phyloP scores from a whole-genome alignment of 306 rosid genomes.

The Trifolium dubium region DNA sequence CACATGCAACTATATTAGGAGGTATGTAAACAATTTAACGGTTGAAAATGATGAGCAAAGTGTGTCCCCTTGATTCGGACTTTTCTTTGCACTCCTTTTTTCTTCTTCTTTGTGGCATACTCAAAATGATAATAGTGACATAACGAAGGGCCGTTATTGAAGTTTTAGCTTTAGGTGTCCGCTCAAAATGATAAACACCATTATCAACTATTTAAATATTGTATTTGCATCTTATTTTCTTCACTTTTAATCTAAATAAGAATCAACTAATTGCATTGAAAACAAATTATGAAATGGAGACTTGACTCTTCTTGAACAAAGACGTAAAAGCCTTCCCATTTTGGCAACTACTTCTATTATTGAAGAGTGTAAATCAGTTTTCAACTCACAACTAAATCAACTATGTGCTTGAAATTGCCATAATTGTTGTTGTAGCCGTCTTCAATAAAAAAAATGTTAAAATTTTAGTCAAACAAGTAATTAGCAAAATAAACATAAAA shows the following conservation, averaged over 20 bases:
- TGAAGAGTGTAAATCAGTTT: background rate
- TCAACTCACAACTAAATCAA: constrained; percentile 20
- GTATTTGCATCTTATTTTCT: too few species aligned
- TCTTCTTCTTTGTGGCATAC: background rate
- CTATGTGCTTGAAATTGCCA: background rate
- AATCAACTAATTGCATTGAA: background rate
- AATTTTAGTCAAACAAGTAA: too few species aligned
- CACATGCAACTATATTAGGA: too few species aligned
- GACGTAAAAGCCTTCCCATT: constrained; percentile 4
- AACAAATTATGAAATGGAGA: constrained; percentile 28
- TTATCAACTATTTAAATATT: too few species aligned
- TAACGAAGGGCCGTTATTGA: too few species aligned
- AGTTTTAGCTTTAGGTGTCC: too few species aligned
- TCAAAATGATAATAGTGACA: background rate
- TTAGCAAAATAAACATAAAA: too few species aligned
- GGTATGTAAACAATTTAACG: too few species aligned
- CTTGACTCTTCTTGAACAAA: constrained; percentile 25
- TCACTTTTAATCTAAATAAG: too few species aligned
- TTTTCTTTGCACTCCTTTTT: background rate
- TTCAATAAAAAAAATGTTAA: background rate
- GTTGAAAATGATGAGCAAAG: too few species aligned
- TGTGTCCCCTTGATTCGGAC: too few species aligned
- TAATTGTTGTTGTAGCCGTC: constrained; percentile 7
- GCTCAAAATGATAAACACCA: too few species aligned
- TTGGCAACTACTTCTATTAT: background rate